Percentiles rank a stretch among this genome's conserved stretches.
Evolutionary conservation across 2,329 filamentous ascomycete species (phyloP).

Genomic region (Elsinoe perseae): DNA sequence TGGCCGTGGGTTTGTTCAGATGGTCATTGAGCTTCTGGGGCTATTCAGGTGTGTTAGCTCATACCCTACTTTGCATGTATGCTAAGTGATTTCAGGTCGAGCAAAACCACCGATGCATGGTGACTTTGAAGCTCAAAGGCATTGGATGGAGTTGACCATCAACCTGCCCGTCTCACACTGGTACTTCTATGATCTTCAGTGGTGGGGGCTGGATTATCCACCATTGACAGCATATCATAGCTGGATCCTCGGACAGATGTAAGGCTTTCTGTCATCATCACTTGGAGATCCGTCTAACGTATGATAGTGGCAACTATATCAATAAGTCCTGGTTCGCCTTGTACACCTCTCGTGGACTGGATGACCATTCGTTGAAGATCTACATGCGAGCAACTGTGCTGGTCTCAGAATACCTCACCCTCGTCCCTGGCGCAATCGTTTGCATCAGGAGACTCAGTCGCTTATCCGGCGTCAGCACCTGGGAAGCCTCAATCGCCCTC

Average conservation of each 20-base stretch:
- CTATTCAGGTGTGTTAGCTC: constrained; percentile 78
- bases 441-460: constrained; percentile 77
- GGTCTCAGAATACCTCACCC: constrained; percentile 82
- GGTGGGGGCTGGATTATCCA: constrained; percentile 98
- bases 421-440: constrained; percentile 75
- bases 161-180: constrained; percentile 86
- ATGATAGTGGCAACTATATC: constrained; percentile 59
- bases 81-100: constrained; percentile 49
- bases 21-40: constrained; percentile 92
- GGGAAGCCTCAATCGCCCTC: constrained; percentile 77
- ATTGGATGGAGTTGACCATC: constrained; percentile 97
- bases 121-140: constrained; percentile 94
- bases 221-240: constrained; percentile 97
- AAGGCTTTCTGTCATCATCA: constrained; percentile 25
- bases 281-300: constrained; percentile 19
- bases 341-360: constrained; percentile 69
- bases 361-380: constrained; percentile 74
- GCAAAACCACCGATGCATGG: constrained; percentile 82
- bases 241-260: constrained; percentile 84
- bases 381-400: constrained; percentile 94
- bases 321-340: constrained; percentile 83
- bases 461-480: constrained; percentile 66
- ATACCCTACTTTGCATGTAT: constrained; percentile 12
- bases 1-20: constrained; percentile 82
- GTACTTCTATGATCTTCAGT: constrained; percentile 95